Conservation (phyloP, 805 yeast species). For the Candida arabinofermentans region DNA sequence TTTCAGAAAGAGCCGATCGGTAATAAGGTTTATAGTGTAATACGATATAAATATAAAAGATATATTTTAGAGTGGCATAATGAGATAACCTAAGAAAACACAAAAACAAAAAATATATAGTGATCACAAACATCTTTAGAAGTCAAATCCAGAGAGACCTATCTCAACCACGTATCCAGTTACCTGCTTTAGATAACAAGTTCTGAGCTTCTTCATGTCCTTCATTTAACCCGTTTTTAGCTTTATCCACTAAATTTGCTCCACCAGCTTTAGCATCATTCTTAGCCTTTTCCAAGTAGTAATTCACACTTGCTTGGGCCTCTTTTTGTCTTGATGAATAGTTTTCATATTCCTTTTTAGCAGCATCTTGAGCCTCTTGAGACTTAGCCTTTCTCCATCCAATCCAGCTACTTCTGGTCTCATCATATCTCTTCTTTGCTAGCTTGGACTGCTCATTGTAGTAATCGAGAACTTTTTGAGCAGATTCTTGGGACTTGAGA, state of each 20-base stretch:
- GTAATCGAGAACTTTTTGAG: constrained; percentile 19
- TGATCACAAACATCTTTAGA: too few species aligned
- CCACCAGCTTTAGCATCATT: constrained; percentile 6
- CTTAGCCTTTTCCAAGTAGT: constrained; percentile 10
- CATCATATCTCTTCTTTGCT: constrained; percentile 26
- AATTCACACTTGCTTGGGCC: constrained; percentile 19
- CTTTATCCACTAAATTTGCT: constrained; percentile 11
- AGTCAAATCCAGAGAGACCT: neutral
- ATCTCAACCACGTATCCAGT: constrained; percentile 18
- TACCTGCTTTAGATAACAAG: constrained; percentile 14
- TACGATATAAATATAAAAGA: too few species aligned
- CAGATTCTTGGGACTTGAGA: constrained; percentile 18
- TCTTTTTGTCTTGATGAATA: constrained; percentile 18
- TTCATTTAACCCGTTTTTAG: constrained; percentile 14
- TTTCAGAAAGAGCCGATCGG: too few species aligned
- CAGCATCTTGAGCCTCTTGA: constrained; percentile 25
- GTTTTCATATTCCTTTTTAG: constrained; percentile 22
- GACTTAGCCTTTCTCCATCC: constrained; percentile 29
- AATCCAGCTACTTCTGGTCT: constrained; percentile 26
- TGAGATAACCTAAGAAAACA: too few species aligned
- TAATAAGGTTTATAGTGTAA: too few species aligned
- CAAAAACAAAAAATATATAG: neutral
- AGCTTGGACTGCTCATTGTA: constrained; percentile 20
- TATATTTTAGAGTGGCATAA: neutral
- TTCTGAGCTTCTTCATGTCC: constrained; percentile 22